A percentile compares a stretch with the other conserved stretches of the same genome.
These are phyloP conservation scores for Rhodofomes roseus DNA, from an alignment of 1,284 basidiomycete species.

Conservation along the genomic window DNA sequence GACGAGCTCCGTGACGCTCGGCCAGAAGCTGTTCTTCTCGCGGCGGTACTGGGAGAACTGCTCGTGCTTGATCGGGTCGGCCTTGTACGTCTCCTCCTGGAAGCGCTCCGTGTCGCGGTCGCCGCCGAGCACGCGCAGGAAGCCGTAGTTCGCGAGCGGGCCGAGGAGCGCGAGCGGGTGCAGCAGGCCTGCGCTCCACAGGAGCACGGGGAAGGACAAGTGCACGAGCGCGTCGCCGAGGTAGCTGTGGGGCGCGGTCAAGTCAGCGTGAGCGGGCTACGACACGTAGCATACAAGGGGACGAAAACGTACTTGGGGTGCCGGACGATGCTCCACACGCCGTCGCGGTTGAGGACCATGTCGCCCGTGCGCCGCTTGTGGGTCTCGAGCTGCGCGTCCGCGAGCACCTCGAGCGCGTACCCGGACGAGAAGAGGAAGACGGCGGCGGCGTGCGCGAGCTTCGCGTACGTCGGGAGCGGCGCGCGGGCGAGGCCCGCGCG, in stretches of 20 bases:
- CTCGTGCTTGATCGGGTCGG: not conserved
- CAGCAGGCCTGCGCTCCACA: not conserved
- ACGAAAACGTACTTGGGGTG: not conserved
- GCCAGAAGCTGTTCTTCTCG: not conserved
- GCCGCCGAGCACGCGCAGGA: not conserved
- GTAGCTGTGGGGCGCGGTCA: not conserved
- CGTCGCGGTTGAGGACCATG: not conserved
- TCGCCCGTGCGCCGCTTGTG: not conserved
- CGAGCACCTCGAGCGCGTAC: not conserved
- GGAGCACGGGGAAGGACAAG: not conserved
- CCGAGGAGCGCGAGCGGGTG: not conserved
- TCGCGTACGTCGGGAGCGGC: not conserved
- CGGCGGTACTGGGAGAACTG: not conserved
- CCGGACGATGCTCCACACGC: not conserved
- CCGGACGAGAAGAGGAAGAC: not conserved
- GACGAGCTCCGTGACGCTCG: not conserved
- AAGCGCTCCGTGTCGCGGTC: not conserved
- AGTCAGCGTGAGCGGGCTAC: too few relatives aligned
- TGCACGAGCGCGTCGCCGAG: constrained; percentile 1
- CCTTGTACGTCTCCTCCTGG: not conserved
- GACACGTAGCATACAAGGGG: not conserved
- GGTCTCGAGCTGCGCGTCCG: not conserved
- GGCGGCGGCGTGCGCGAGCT: not conserved
- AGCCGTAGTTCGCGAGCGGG: not conserved
- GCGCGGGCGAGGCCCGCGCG: not conserved